Evolutionary conservation across 78 protist genomes (phyloP), one percentile per base, ranked within the genome.

Genomic region (Dictyostelium citrinum): DNA sequence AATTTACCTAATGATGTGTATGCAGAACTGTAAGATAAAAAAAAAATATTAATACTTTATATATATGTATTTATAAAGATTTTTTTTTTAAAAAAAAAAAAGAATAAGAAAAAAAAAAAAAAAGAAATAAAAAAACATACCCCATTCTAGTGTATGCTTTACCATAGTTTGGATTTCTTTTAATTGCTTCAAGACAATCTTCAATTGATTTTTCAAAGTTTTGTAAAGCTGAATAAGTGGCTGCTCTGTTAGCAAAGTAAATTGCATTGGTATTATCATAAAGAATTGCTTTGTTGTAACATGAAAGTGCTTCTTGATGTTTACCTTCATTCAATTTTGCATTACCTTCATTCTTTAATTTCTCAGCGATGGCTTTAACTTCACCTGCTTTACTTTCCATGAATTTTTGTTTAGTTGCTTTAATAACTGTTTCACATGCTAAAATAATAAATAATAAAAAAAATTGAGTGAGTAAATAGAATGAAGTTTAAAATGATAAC

Each of bases 81-180:
- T 45, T 45, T 5, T 51, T 51, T n/a, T 20, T 6, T 14, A 55
- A 55, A 55, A 2, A 20, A 20, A 55, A 5, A 16, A 1, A 43
- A 9, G 14, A 16, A 16, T 17, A 17, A 16, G 0, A 31, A 22
- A 58, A 8, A 49, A 11, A 22, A 58, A 0, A 60, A 29, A 51
- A 33, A 7, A 51, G 20, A 16, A 67, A 55, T 55, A 55, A 45
- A 22, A 16, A 37, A 68, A n/a, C 90, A 6, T 82, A 82, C 90
- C 92, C 92, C 29, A 85, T 39, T 85, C 92, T 85, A 43, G 81
- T 31, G 24, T 85, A 85, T 4, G 92, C 92, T 61, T 85, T 85
- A 17, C 79, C 78, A 43, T 85, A 85, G 31, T 67, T 33, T 76
- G 92, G 92, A 43, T 85, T 85, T 43, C 60, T 85, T 12, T 55